Base-by-base conservation (phyloP, 2,329 filamentous ascomycete genomes). In the Atkinsonella texensis region DNA sequence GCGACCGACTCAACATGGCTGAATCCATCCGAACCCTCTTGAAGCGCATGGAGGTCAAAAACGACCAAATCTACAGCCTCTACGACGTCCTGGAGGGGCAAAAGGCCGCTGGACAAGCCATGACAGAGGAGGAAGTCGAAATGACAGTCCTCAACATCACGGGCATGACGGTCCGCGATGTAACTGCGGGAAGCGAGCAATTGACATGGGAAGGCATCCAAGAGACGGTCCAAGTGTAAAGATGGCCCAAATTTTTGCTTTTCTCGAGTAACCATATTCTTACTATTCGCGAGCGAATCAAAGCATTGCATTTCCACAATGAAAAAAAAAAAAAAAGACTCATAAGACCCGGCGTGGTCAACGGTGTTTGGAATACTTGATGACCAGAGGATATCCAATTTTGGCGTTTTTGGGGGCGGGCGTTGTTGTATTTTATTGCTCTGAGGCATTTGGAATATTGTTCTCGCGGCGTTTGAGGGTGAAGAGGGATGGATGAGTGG, bases 71-170 rank as follows among this genome's bases (percentile, higher is more conserved):
- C 42, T 94, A 95, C 68, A 78, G 80, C 42, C 73, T 95, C 13
- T 87, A 90, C 59, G 89, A 95, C 64, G 87, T 93, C 1, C 73
- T 93, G 0, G 87, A 91, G 66, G 87, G 84, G 6, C 86, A 90
- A 64, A 87, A 85, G 69, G 73, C 74, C 35, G 74, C 75, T 2
- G 81, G 81, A 0, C 77, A 80, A 60, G 73, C 76, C 56, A 83
- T 85, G 75, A 77, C 72, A 1, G 75, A 79, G 57, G 76, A 80
- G 18, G 76, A 82, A 59, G 71, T 84, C 43, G 82, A 85, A 59
- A 72, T 82, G 59, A 87, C 83, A 0, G 73, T 87, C 12, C 66
- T 74, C 49, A 79, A 73, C 61, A 76, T 79, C 33, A 72, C 70
- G 9, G 70, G 70, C 57, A 67, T 73, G 65, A 70, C 69, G 18